Percentiles rank a stretch among this genome's conserved stretches.
phyloP scores from a whole-genome alignment of 2,329 filamentous ascomycete species.

The Penicillium aurantiogriseum region DNA sequence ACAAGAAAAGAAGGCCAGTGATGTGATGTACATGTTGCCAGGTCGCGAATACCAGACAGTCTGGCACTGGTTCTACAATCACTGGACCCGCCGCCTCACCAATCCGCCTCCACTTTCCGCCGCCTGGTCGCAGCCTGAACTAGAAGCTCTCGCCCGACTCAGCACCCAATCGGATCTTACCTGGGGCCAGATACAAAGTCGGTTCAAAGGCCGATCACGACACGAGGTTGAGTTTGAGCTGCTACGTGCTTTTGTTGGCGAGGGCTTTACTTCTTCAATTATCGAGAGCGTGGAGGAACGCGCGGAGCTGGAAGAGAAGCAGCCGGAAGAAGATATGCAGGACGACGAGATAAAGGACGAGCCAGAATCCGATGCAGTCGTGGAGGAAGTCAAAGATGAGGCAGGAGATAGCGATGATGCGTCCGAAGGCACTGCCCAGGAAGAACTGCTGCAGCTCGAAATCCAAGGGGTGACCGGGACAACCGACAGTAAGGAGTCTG shows the following conservation, averaged over 20 bases:
- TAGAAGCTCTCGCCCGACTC: slow-evolving; percentile 26
- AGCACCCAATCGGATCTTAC: slow-evolving; percentile 29
- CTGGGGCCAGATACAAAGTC: slow-evolving; percentile 30
- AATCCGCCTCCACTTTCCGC: slow-evolving; percentile 28
- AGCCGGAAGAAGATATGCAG: neutral
- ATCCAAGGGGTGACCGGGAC: neutral
- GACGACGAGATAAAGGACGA: neutral
- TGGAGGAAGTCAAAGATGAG: neutral
- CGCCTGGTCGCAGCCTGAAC: slow-evolving; percentile 33
- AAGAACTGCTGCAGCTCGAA: neutral
- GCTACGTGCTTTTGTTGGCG: slow-evolving; percentile 28
- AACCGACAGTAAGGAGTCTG: neutral
- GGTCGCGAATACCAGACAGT: slow-evolving; percentile 23
- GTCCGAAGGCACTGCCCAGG: neutral
- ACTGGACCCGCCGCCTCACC: slow-evolving; percentile 30
- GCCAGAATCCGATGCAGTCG: neutral
- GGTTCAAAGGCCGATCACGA: slow-evolving; percentile 31
- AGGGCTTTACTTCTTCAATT: neutral
- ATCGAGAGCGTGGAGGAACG: neutral
- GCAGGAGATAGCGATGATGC: neutral
- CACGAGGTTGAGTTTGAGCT: slow-evolving; percentile 37
- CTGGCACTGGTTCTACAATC: slow-evolving; percentile 27
- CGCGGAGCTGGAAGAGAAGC: neutral
- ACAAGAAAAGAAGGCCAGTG: slow-evolving; percentile 29
- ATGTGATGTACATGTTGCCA: slow-evolving; percentile 32